Base-by-base conservation (phyloP, 139 green algal genomes). In the Chlorella sp. region DNA sequence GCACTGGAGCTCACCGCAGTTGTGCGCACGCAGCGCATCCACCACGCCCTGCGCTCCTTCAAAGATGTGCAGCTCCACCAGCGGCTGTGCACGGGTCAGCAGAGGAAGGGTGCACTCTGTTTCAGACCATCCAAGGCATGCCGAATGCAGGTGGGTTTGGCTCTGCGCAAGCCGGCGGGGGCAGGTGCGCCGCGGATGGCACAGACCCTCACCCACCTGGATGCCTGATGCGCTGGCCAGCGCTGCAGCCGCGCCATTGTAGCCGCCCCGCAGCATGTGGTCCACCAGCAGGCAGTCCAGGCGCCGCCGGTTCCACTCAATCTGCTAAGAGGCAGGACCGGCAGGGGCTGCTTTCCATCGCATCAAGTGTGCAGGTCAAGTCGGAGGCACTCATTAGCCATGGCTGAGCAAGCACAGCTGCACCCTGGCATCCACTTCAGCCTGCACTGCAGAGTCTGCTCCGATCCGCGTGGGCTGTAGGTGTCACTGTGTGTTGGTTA, bases 51-150 rank as follows among this genome's bases (percentile, higher is more conserved):
- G 84, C 2, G 92, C 94, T 7, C 82, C 83, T 68, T 69, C 32
- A 84, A 98, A 99, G 32, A 98, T 91, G 75, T 96, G 90, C 36
- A 88, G 44, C 79, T 99, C 96, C 55, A 75, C 81, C 20, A 86
- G 41, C 5, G 72, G 39, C 82, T 81, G 69, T 70, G 28, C 63
- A 36, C 51, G 63, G 63, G 4, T 20, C 4, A 36, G 63, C 28
- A 9, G 44, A 51, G 44, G 44, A 51, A 51, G 62, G 21, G 32
- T 68, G 23, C 7, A 32, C n/a, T n/a, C n/a, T n/a, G n/a, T n/a
- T n/a, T n/a, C n/a, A n/a, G n/a, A n/a, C n/a, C n/a, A n/a, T n/a
- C n/a, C n/a, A n/a, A n/a, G n/a, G n/a, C n/a, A n/a, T n/a, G n/a
- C n/a, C n/a, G n/a, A n/a, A n/a, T n/a, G n/a, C n/a, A n/a, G n/a